Evolutionary conservation across 441 rosid species (phyloP).

Genomic region (Gossypium armourianum): DNA sequence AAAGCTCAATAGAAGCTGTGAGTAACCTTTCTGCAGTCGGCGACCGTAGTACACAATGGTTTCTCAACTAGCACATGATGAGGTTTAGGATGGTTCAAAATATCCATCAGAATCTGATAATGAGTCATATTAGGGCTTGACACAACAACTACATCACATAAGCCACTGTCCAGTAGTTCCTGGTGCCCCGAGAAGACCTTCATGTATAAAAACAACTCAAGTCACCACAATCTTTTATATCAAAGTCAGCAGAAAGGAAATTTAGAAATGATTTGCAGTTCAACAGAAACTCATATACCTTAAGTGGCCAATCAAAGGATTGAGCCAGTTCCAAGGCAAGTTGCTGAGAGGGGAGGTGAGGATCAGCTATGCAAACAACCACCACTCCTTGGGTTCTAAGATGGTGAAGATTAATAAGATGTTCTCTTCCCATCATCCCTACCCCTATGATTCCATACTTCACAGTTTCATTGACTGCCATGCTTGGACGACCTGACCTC

Average conservation of each 20-base stretch:
- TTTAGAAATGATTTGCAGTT: background rate
- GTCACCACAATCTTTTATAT: background rate
- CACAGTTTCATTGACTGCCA: constrained; percentile 23
- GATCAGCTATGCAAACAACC: constrained; percentile 72
- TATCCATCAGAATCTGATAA: constrained; percentile 64
- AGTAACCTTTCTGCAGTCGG: constrained; percentile 63
- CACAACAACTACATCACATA: constrained; percentile 68
- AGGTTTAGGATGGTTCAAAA: constrained; percentile 58
- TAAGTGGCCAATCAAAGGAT: constrained; percentile 50
- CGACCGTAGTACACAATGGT: constrained; percentile 78
- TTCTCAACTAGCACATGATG: constrained; percentile 88
- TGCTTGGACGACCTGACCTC: constrained; percentile 7
- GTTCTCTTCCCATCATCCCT: constrained; percentile 98
- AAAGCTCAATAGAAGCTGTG: background rate
- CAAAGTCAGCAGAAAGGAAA: background rate
- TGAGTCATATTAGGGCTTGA: constrained; percentile 91
- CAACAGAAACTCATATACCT: constrained; percentile 26
- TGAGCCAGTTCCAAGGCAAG: constrained; percentile 45
- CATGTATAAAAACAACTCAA: constrained; percentile 10
- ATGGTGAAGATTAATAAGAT: constrained; percentile 74
- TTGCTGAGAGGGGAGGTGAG: constrained; percentile 59
- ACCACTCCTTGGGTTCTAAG: constrained; percentile 49
- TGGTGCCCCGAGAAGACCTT: constrained; percentile 71
- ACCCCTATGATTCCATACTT: constrained; percentile 78
- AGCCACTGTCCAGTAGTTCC: constrained; percentile 61